Evolutionary conservation across 129 eudicot genomes (phyloP), one percentile per base, ranked within the genome.

Genomic region (Centrapalus pauciflorus): DNA sequence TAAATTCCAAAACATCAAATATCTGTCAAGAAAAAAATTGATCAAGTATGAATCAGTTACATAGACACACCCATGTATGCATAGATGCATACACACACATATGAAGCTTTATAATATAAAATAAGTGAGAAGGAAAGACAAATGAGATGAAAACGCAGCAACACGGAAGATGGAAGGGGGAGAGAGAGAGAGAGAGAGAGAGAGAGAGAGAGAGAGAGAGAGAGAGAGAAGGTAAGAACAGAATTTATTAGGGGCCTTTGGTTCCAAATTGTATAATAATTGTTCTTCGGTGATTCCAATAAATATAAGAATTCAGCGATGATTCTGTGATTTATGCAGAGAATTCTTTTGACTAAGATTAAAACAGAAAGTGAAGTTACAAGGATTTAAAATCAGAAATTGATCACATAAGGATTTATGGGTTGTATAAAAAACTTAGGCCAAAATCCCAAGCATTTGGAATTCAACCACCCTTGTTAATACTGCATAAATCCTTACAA

Each of bases 1-100:
- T 72, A 32, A 88, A 88, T 48, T 88, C 95, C 80, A 93, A 84
- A 43, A 93, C 99, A 84, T 93, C 96, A 61, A 93, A 70, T 67
- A 93, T 84, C 99, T 93, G 96, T 23, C 27, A 66, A 73, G 19
- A 45, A 68, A 29, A 66, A 55, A 55, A 43, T n/a, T n/a, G 30
- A 17, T 21, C 83, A 77, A 56, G 38, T 21, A 32, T 1, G 27
- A 51, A 30, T 58, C 50, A 49, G 72, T 68, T 60, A 49, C n/a
- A 0, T 68, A n/a, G n/a, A n/a, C n/a, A n/a, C n/a, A n/a, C n/a
- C n/a, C n/a, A n/a, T n/a, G n/a, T n/a, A n/a, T n/a, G 41, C 41
- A 35, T 35, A 35, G 41, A 35, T 35, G 10, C 10, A 35, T 35
- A 35, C 7, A 35, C 41, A 35, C 10, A 35, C 10, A 35, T 5